Evolutionary conservation across 805 yeast genomes (phyloP).

Genomic region (Lachancea cidri): DNA sequence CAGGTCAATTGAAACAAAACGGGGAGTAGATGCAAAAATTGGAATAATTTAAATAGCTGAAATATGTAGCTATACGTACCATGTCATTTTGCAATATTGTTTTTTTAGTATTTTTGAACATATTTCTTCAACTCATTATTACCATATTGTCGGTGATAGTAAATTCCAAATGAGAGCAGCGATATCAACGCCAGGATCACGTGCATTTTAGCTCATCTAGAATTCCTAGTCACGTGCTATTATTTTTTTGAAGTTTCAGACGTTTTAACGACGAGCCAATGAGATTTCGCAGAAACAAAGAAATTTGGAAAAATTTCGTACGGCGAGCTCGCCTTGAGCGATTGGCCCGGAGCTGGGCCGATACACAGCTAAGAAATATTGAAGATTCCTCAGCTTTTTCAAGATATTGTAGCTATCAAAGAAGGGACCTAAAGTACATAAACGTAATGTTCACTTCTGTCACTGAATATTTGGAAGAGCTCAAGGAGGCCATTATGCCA

Average conservation of each 20-base stretch:
- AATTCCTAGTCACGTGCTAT: too few relatives aligned
- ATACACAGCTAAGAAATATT: background rate
- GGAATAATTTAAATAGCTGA: background rate
- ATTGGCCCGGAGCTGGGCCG: background rate
- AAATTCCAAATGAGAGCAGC: too few relatives aligned
- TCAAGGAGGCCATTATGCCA: constrained; percentile 76
- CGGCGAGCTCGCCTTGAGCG: background rate
- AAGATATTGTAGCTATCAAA: background rate
- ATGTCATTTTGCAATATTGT: too few relatives aligned
- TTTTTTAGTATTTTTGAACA: too few relatives aligned
- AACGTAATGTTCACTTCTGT: constrained; percentile 33
- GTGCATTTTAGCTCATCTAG: too few relatives aligned
- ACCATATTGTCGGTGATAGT: too few relatives aligned
- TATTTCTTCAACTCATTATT: too few relatives aligned
- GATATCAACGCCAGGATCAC: too few relatives aligned
- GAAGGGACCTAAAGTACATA: constrained; percentile 1
- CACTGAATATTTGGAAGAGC: constrained; percentile 47
- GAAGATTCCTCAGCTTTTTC: background rate
- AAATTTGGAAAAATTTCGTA: constrained; percentile 5
- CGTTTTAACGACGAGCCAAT: constrained; percentile 7
- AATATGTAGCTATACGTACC: background rate
- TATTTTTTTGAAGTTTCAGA: too few relatives aligned
- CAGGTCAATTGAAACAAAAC: background rate
- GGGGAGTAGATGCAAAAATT: background rate
- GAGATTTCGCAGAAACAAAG: constrained; percentile 4